Evolutionary conservation across 2,329 filamentous ascomycete species (phyloP).

Genomic region (Raffaelea arxii): DNA sequence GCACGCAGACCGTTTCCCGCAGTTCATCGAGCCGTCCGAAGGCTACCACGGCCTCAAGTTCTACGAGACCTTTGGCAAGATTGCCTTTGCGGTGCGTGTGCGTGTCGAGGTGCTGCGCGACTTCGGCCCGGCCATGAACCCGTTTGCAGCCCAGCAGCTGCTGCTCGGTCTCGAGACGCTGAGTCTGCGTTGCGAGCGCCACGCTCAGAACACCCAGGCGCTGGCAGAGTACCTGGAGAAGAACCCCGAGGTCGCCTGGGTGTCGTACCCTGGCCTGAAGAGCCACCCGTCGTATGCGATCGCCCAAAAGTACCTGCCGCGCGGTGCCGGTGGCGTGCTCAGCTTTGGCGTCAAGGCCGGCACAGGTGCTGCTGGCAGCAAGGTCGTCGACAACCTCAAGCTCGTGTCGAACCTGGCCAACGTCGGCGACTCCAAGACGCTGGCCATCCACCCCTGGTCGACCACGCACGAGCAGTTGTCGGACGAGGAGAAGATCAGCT

Average conservation of each 20-base stretch:
- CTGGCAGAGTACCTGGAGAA: conserved; percentile 76
- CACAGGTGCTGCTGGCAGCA: conserved; percentile 61
- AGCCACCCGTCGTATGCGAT: conserved; percentile 69
- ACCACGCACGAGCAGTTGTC: conserved; percentile 90
- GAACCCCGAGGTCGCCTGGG: conserved; percentile 81
- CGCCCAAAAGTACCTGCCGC: conserved; percentile 78
- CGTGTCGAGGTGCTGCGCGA: conserved; percentile 88
- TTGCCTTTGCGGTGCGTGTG: conserved; percentile 74
- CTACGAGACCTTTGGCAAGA: conserved; percentile 80
- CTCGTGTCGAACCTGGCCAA: conserved; percentile 94
- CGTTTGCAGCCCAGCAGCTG: conserved; percentile 88
- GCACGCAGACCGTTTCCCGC: conserved; percentile 75
- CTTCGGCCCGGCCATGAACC: conserved; percentile 71
- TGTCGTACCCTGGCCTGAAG: conserved; percentile 82
- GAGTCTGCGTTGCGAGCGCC: conserved; percentile 74
- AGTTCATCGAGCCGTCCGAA: conserved; percentile 79
- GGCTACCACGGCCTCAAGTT: conserved; percentile 93
- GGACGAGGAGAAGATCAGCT: conserved; percentile 68
- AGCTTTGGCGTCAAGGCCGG: conserved; percentile 92
- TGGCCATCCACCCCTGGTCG: conserved; percentile 91
- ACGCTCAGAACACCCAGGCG: conserved; percentile 72
- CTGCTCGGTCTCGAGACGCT: conserved; percentile 85
- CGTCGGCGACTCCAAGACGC: conserved; percentile 88
- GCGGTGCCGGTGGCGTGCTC: conserved; percentile 81
- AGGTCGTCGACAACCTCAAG: conserved; percentile 90